phyloP scores from a whole-genome alignment of 208 protist genomes.

The Leishmania amazonensis region DNA sequence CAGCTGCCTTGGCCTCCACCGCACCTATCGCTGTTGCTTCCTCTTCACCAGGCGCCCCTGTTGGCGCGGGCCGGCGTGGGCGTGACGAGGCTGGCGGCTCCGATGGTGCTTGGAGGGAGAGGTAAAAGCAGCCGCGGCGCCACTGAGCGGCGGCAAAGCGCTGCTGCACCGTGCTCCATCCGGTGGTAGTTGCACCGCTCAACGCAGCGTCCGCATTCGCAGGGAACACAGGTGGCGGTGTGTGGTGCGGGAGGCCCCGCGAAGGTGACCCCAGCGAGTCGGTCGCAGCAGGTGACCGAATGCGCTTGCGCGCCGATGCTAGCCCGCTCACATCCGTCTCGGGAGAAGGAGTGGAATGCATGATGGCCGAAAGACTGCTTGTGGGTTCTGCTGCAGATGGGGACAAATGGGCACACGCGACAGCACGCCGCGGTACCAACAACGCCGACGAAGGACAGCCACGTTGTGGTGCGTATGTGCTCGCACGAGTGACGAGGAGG shows the following conservation, averaged over 20 bases:
- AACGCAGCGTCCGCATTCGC: neutral
- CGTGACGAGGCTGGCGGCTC: neutral
- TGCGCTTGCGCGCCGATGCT: slow-evolving; percentile 1
- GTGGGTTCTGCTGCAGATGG: neutral
- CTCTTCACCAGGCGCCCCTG: neutral
- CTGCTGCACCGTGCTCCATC: slow-evolving; percentile 3
- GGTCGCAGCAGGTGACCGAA: neutral
- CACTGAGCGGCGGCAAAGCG: slow-evolving; percentile 24
- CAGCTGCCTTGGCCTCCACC: neutral
- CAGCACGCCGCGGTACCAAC: neutral
- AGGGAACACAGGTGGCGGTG: too few relatives aligned
- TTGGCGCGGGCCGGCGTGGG: neutral
- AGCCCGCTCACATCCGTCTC: neutral
- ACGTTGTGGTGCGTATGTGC: neutral
- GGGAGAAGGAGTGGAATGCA: neutral
- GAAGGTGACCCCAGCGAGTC: neutral
- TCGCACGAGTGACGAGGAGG: neutral
- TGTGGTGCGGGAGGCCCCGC: neutral
- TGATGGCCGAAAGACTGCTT: neutral
- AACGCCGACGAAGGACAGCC: too few relatives aligned
- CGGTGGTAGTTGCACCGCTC: too few relatives aligned
- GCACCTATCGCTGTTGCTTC: neutral
- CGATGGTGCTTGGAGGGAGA: neutral
- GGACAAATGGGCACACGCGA: neutral
- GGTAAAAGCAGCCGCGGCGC: slow-evolving; percentile 22